phyloP scores from a whole-genome alignment of 805 yeast genomes.

The Wickerhamomyces subpelliculosus region DNA sequence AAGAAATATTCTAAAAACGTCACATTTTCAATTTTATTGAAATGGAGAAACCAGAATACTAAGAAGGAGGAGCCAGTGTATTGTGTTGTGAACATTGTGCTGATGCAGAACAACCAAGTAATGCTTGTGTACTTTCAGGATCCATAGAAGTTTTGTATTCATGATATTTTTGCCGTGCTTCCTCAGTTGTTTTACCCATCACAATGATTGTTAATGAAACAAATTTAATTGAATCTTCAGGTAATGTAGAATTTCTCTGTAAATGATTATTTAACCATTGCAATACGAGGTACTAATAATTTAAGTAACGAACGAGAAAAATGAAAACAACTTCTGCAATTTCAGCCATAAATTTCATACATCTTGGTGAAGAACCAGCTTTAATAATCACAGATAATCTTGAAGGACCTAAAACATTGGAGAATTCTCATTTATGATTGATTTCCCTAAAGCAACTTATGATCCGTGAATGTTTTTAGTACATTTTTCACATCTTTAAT shows the following conservation, averaged over 20 bases:
- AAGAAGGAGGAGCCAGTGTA: too few species aligned
- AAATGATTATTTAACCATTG: slow-evolving; percentile 27
- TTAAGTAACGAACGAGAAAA: slow-evolving; percentile 27
- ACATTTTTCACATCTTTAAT: slow-evolving; percentile 31
- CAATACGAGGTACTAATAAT: slow-evolving; percentile 20
- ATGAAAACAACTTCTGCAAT: slow-evolving; percentile 33
- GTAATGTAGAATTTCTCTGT: slow-evolving; percentile 27
- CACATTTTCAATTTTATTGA: background rate
- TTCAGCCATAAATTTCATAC: slow-evolving; percentile 31
- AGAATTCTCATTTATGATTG: slow-evolving; percentile 29
- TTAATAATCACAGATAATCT: slow-evolving; percentile 33
- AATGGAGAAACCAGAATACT: background rate
- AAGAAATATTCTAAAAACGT: background rate
- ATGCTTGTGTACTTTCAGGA: slow-evolving; percentile 32
- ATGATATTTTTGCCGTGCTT: slow-evolving; percentile 26
- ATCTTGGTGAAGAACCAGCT: slow-evolving; percentile 32
- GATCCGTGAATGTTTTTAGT: slow-evolving; percentile 27
- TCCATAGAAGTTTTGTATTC: slow-evolving; percentile 25
- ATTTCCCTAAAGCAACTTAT: slow-evolving; percentile 29
- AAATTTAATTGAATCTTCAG: slow-evolving; percentile 28
- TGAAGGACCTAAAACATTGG: slow-evolving; percentile 30
- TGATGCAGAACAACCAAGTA: slow-evolving; percentile 38
- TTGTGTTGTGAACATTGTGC: too few species aligned
- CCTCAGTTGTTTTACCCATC: slow-evolving; percentile 30
- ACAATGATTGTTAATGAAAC: slow-evolving; percentile 27